Evolutionary conservation across 495 filamentous ascomycete species (phyloP).

Genomic region (Talaromyces trachyspermus): DNA sequence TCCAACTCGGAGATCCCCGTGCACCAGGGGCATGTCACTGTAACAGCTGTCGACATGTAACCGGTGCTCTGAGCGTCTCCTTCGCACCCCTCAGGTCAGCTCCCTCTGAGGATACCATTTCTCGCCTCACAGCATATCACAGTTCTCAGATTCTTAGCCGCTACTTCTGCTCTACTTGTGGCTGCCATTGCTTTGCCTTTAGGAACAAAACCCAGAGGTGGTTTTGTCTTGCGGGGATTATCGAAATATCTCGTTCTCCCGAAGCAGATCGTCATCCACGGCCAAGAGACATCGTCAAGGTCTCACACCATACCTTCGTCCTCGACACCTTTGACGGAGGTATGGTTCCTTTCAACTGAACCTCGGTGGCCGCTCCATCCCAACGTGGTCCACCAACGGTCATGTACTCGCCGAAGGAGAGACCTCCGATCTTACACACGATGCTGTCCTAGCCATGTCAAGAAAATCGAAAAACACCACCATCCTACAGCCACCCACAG

Average conservation of each 20-base stretch:
- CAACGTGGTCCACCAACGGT: neutral
- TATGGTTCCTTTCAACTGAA: neutral
- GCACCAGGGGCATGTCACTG: no score
- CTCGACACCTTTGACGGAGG: neutral
- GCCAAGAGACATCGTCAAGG: neutral
- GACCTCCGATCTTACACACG: neutral
- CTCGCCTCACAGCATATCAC: neutral
- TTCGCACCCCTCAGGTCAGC: constrained; percentile 1
- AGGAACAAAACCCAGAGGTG: neutral
- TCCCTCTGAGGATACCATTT: neutral
- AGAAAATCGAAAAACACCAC: no score
- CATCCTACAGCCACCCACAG: no score
- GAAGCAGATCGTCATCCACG: neutral
- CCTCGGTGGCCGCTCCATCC: neutral
- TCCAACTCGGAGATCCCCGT: no score
- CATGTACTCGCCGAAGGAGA: neutral
- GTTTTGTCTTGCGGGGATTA: neutral
- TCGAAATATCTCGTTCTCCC: neutral
- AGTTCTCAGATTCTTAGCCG: neutral
- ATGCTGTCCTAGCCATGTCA: neutral
- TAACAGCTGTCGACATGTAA: constrained; percentile 1
- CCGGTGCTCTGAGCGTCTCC: neutral
- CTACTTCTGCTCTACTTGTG: constrained; percentile 4
- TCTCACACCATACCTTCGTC: neutral
- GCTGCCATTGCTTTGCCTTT: neutral